These are phyloP conservation scores for Globisporangium uncinulatum DNA, from an alignment of 352 stramenopile species.

Conservation along the genomic window DNA sequence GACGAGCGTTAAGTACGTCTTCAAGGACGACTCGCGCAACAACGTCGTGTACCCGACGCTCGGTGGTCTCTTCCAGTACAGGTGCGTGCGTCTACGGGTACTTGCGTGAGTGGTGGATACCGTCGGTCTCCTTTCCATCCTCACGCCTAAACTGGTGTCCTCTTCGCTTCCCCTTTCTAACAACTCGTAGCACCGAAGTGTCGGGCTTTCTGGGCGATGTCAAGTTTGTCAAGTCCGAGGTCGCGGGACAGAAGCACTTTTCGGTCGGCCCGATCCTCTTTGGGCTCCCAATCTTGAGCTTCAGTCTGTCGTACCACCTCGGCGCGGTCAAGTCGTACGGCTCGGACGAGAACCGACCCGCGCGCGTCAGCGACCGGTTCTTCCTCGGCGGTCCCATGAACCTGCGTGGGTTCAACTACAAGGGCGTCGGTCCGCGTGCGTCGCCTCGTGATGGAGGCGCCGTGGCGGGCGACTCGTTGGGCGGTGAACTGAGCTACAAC, in stretches of 20 bases:
- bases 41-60: constrained; percentile 79
- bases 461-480: constrained; percentile 76
- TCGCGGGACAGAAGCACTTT: constrained; percentile 81
- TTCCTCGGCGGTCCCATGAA: constrained; percentile 88
- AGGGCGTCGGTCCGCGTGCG: constrained; percentile 84
- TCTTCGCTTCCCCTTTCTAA: not conserved
- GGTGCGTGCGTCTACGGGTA: constrained; percentile 24
- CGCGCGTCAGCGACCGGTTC: constrained; percentile 90
- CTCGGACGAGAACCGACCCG: constrained; percentile 59
- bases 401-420: constrained; percentile 89
- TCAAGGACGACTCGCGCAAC: constrained; percentile 87
- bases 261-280: constrained; percentile 56
- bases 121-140: not conserved
- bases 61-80: constrained; percentile 88
- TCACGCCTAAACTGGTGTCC: not conserved
- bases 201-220: constrained; percentile 84
- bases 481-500: constrained; percentile 86
- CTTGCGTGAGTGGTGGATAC: not conserved
- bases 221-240: constrained; percentile 85
- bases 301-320: constrained; percentile 75
- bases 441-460: constrained; percentile 85
- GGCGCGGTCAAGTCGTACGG: constrained; percentile 79
- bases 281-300: constrained; percentile 71
- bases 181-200: constrained; percentile 75
- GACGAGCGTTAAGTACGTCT: constrained; percentile 91